Base-by-base conservation (phyloP, 176 grass and related monocot species). In the Eremochloa ophiuroides region DNA sequence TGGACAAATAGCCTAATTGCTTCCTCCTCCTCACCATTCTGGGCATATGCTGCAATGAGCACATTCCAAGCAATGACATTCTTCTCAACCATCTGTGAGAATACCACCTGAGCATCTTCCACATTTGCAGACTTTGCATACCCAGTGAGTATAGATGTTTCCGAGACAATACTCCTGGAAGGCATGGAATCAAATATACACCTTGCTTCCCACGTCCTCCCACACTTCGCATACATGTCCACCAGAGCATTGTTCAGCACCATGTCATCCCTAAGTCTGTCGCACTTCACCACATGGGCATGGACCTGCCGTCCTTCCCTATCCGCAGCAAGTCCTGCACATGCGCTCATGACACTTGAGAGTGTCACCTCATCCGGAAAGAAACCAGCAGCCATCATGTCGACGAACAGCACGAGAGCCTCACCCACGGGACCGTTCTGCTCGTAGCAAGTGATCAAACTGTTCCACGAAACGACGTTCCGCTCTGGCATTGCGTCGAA, bases 61-160 rank as follows among this genome's bases (percentile, higher is more conserved):
- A 83, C 87, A 64, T 89, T 89, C 87, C 87, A 89, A 85, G 87
- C 71, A 64, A 89, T 48, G 46, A 89, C 74, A 70, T 85, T 89
- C 43, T 73, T 81, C 51, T 89, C 87, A 0, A 37, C 30, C 87
- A 89, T 89, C 12, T 75, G 77, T 0, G 48, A 75, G 79, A 89
- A 89, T 10, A 89, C 42, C 3, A 71, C n/a, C 38, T 68, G 47
- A 85, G 82, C 87, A 73, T 81, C 82, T 27, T 69, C 76, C 35
- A 89, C 82, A 44, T 83, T 76, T 65, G 71, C 68, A 37, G 82
- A 89, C 41, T 77, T 89, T 3, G 77, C 62, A 65, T 81, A 89
- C 10, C 87, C 82, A 17, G 71, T 72, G 25, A 89, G 80, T 78
- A 89, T 82, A 17, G 87, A 89, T 28, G 82, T 89, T 73, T 82